Evolutionary conservation across 805 yeast species (phyloP).

Genomic region (Tetrapisispora nanseiensis): DNA sequence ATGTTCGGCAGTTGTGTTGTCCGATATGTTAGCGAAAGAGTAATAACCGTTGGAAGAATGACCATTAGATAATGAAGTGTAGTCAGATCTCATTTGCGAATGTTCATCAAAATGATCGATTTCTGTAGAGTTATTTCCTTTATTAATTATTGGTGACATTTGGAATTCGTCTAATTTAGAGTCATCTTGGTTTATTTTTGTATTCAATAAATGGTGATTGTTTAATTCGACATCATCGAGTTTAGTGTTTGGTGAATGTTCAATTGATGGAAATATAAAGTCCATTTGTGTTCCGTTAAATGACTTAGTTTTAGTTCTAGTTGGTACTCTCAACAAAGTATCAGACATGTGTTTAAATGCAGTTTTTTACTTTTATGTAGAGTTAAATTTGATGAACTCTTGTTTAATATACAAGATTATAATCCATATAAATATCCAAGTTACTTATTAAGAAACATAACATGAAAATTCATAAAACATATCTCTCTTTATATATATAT

Average conservation of each 20-base stretch:
- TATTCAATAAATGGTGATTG: constrained; percentile 25
- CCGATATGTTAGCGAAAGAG: constrained; percentile 32
- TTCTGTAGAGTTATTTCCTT: not conserved
- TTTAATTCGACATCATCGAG: constrained; percentile 18
- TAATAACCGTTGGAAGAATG: constrained; percentile 27
- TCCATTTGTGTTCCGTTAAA: constrained; percentile 33
- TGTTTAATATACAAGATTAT: too few relatives aligned
- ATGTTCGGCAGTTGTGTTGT: constrained; percentile 23
- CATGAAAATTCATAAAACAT: too few relatives aligned
- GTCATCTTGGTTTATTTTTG: not conserved
- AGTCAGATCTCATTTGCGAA: constrained; percentile 28
- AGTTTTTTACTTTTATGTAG: too few relatives aligned
- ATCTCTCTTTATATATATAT: not conserved
- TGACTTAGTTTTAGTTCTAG: constrained; percentile 31
- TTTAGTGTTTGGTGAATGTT: constrained; percentile 10
- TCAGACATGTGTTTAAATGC: not conserved
- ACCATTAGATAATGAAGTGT: constrained; percentile 14
- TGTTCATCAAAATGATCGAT: constrained; percentile 13
- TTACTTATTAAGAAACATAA: too few relatives aligned
- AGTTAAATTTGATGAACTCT: too few relatives aligned
- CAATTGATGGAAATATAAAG: constrained; percentile 32
- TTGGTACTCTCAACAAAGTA: constrained; percentile 24
- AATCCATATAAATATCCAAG: too few relatives aligned
- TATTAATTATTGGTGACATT: not conserved
- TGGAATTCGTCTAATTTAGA: not conserved